Evolutionary conservation across 1,284 basidiomycete genomes (phyloP), one percentile per base, ranked within the genome.

Genomic region (Ceratobasidium sp.): DNA sequence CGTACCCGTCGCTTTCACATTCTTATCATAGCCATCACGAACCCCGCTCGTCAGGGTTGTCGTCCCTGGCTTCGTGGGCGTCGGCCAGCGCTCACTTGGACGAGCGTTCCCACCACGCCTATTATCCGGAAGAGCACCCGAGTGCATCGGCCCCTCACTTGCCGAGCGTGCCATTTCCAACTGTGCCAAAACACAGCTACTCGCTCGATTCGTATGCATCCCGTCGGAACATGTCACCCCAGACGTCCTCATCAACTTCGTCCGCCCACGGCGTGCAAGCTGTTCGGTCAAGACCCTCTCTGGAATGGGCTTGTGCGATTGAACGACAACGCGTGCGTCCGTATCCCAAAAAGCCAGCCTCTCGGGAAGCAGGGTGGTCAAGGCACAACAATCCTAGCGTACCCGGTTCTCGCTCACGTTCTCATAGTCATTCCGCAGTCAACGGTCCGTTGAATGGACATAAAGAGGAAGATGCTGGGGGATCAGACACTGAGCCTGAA

Each of bases 191-290:
- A 43, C 63, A 52, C 32, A 55, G 35, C 30, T 67, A 67, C 44
- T 67, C 63, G 49, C 63, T 67, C 49, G 63, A 67, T 35, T 67
- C 63, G 30, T 67, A 54, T 67, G 63, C 63, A 43, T 67, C 63
- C 44, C 63, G 63, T 41, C 63, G 63, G 30, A 35, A 54, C 30
- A 50, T 67, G 49, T 35, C 50, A 41, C 35, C 63, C 50, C 63
- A 67, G 35, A 11, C 63, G 26, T 67, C 63, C 21, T 54, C 63
- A 32, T 43, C 63, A 23, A 21, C 63, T 38, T 54, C 63, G 4
- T 67, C 63, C 21, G 35, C 63, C 49, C 63, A 52, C 50, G 44
- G 49, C 3, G 23, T 67, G 18, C 63, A 52, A 55, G 32, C 47
- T 38, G 63, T 67, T 44, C 30, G 63, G 43, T 67, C 63, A 32